A percentile compares a stretch with the other conserved stretches of the same genome.
These are phyloP conservation scores for Cinnamomum micranthum DNA, from an alignment of 164 flowering plant species.

Conservation along the genomic window DNA sequence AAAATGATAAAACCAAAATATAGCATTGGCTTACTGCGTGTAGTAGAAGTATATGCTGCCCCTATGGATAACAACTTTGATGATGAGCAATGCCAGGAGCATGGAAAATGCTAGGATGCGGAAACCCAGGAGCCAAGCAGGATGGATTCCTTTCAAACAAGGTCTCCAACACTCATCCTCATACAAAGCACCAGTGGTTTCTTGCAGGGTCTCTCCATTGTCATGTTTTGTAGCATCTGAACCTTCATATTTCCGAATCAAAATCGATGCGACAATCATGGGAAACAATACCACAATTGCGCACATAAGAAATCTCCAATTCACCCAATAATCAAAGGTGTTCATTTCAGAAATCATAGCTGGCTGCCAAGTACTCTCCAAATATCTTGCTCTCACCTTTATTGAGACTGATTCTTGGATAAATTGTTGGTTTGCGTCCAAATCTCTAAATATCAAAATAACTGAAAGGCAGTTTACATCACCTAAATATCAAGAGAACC, in stretches of 20 bases:
- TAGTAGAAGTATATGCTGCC: constrained; percentile 65
- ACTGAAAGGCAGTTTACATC: neutral
- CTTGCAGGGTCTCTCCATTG: constrained; percentile 23
- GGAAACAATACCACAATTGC: constrained; percentile 48
- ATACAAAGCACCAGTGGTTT: constrained; percentile 38
- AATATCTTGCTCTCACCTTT: constrained; percentile 52
- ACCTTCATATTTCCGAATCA: constrained; percentile 64
- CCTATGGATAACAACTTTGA: constrained; percentile 57
- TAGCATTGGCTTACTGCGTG: constrained; percentile 67
- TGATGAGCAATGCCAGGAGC: constrained; percentile 45
- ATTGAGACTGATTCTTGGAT: constrained; percentile 17
- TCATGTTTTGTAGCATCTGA: constrained; percentile 14
- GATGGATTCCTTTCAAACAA: constrained; percentile 74
- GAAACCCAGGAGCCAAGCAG: constrained; percentile 74
- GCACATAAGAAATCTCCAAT: constrained; percentile 77
- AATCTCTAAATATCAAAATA: neutral
- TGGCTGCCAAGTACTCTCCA: constrained; percentile 63
- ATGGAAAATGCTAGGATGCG: constrained; percentile 56
- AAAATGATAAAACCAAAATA: neutral
- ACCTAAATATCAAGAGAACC: neutral
- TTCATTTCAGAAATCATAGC: constrained; percentile 51
- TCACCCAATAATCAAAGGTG: constrained; percentile 65
- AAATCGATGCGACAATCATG: constrained; percentile 34
- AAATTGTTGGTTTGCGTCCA: no score
- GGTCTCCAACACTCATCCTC: constrained; percentile 90